These are phyloP conservation scores for Hemileia vastatrix DNA, from an alignment of 1,284 basidiomycete genomes.

Conservation along the genomic window DNA sequence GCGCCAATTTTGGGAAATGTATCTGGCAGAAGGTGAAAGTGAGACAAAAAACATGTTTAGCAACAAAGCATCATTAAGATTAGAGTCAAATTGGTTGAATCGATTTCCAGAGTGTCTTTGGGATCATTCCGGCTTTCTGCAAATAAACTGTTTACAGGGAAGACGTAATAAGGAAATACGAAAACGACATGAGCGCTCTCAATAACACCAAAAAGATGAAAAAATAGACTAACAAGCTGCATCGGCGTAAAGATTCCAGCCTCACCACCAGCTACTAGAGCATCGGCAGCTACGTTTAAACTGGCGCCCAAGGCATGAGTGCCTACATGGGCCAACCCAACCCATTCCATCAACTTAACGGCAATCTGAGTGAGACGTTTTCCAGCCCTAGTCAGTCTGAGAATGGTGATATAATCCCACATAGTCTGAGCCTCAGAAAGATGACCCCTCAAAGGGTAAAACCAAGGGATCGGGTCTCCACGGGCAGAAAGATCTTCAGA, in stretches of 20 bases:
- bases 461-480: conserved; percentile 60
- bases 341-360: conserved; percentile 65
- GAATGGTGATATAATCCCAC: conserved; percentile 60
- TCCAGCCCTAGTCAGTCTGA: conserved; percentile 75
- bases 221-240: conserved; percentile 10
- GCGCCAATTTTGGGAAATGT: no score
- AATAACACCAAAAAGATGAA: background rate
- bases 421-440: conserved; percentile 80
- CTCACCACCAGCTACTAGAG: conserved; percentile 74
- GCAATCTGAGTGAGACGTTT: conserved; percentile 73
- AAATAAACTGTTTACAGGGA: no score
- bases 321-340: conserved; percentile 80
- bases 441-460: conserved; percentile 92
- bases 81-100: no score
- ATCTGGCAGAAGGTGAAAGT: no score
- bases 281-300: conserved; percentile 71
- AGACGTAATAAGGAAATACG: no score
- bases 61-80: no score
- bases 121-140: no score
- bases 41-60: no score
- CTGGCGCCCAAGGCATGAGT: conserved; percentile 84
- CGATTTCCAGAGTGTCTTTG: no score
- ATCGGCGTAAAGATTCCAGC: conserved; percentile 21
- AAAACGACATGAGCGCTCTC: no score
- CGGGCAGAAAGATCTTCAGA: conserved; percentile 92